A percentile compares a stretch with the other conserved stretches of the same genome.
phyloP scores from a whole-genome alignment of 768 basidiomycete species.

The Sarcodon aspratus region DNA sequence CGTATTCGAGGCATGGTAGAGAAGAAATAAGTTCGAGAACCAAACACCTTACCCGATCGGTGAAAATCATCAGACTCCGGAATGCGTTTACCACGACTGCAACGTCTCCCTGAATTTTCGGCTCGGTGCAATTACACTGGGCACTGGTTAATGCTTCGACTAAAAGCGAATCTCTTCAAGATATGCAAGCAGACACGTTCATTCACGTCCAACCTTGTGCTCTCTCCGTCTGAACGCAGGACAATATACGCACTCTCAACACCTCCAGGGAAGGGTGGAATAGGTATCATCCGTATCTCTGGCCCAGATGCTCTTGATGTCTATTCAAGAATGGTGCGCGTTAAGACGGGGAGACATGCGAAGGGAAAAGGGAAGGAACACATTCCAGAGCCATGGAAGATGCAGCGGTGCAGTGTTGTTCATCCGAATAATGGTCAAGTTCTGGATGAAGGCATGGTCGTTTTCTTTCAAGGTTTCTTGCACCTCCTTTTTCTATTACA shows the following conservation, averaged over 20 bases:
- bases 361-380: constrained; percentile 6
- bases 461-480: constrained; percentile 66
- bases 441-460: constrained; percentile 71
- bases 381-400: constrained; percentile 47
- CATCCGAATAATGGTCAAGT: constrained; percentile 48
- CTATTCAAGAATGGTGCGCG: constrained; percentile 38
- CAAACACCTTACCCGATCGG: background rate
- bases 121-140: background rate
- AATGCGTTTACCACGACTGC: background rate
- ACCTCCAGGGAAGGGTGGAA: constrained; percentile 75
- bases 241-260: constrained; percentile 89
- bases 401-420: constrained; percentile 60
- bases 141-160: too few species aligned
- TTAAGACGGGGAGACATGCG: constrained; percentile 21
- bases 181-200: too few species aligned
- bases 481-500: background rate
- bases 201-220: constrained; percentile 8
- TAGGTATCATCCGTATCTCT: constrained; percentile 75
- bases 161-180: too few species aligned
- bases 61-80: background rate
- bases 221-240: constrained; percentile 41
- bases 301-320: constrained; percentile 62
- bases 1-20: constrained; percentile 51
- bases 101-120: background rate
- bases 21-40: background rate